Evolutionary conservation across 305 asterid species (phyloP).

Genomic region (Plantago coronopus): DNA sequence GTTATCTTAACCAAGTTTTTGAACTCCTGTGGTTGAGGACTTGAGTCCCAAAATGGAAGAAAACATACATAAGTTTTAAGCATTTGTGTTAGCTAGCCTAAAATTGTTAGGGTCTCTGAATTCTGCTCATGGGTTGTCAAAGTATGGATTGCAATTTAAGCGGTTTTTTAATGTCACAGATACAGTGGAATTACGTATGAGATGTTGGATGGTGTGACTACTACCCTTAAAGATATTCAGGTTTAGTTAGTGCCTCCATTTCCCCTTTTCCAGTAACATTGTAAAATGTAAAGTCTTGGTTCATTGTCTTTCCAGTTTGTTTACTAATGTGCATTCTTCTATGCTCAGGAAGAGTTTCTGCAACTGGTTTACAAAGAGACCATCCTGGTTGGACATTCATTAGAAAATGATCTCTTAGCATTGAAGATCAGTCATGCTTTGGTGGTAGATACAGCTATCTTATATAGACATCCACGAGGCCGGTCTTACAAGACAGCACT

Average conservation of each 20-base stretch:
- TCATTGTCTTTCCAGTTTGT: slow-evolving; percentile 1
- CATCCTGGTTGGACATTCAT: slow-evolving; percentile 84
- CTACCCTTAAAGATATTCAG: slow-evolving; percentile 87
- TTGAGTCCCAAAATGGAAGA: not conserved
- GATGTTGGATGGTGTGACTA: slow-evolving; percentile 73
- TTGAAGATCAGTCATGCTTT: slow-evolving; percentile 68
- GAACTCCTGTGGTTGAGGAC: slow-evolving; percentile 2
- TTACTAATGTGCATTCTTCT: slow-evolving; percentile 21
- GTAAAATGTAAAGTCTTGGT: slow-evolving; percentile 1
- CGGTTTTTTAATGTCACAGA: slow-evolving; percentile 41
- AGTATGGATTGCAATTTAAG: slow-evolving; percentile 7
- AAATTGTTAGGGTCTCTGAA: not conserved
- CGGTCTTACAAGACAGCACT: slow-evolving; percentile 79
- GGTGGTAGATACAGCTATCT: slow-evolving; percentile 88
- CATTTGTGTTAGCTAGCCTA: not conserved
- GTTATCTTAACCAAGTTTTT: slow-evolving; percentile 6
- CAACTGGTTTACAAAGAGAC: slow-evolving; percentile 78
- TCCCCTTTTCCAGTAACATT: slow-evolving; percentile 10
- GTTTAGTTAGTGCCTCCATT: slow-evolving; percentile 30
- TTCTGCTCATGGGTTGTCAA: not conserved
- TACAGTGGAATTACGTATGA: slow-evolving; percentile 88
- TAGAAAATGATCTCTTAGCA: slow-evolving; percentile 88
- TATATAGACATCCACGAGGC: slow-evolving; percentile 80
- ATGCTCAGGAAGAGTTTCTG: slow-evolving; percentile 70
- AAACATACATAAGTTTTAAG: slow-evolving; percentile 1